phyloP scores from a whole-genome alignment of 805 yeast species.

The Nakazawaea peltata region DNA sequence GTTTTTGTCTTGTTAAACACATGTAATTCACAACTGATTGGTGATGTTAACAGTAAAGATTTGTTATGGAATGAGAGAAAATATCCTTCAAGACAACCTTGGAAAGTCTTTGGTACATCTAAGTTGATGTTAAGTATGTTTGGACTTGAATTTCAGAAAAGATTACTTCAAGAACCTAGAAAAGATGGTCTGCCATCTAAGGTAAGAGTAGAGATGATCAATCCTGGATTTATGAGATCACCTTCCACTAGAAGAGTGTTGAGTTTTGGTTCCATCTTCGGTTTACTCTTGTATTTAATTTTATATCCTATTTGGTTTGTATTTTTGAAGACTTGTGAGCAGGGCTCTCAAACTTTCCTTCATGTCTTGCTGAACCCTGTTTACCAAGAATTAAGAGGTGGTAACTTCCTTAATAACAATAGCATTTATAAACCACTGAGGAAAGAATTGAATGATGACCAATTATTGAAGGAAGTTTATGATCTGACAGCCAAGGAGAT shows the following conservation, averaged over 20 bases:
- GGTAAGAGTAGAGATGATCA: slow-evolving; percentile 65
- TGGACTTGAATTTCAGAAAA: slow-evolving; percentile 71
- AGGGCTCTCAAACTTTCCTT: slow-evolving; percentile 75
- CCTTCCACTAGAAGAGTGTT: slow-evolving; percentile 75
- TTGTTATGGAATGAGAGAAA: slow-evolving; percentile 52
- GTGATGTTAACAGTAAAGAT: slow-evolving; percentile 51
- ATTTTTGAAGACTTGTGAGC: slow-evolving; percentile 61
- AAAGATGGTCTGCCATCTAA: slow-evolving; percentile 67
- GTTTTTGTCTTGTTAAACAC: slow-evolving; percentile 75
- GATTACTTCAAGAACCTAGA: slow-evolving; percentile 49
- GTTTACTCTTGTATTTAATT: slow-evolving; percentile 50
- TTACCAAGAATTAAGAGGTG: slow-evolving; percentile 52
- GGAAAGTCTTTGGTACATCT: slow-evolving; percentile 75
- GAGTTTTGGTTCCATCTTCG: slow-evolving; percentile 64
- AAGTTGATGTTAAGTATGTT: slow-evolving; percentile 70
- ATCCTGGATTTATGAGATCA: slow-evolving; percentile 90
- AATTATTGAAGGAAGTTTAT: slow-evolving; percentile 51
- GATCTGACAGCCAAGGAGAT: slow-evolving; percentile 55
- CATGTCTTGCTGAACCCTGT: slow-evolving; percentile 70
- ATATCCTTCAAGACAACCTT: slow-evolving; percentile 58
- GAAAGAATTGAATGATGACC: slow-evolving; percentile 54
- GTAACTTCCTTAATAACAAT: slow-evolving; percentile 71
- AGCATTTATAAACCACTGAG: slow-evolving; percentile 44
- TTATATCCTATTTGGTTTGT: slow-evolving; percentile 81
- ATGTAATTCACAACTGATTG: slow-evolving; percentile 74